phyloP scores from a whole-genome alignment of 1,284 basidiomycete species.

The Rhodotorula sp. region DNA sequence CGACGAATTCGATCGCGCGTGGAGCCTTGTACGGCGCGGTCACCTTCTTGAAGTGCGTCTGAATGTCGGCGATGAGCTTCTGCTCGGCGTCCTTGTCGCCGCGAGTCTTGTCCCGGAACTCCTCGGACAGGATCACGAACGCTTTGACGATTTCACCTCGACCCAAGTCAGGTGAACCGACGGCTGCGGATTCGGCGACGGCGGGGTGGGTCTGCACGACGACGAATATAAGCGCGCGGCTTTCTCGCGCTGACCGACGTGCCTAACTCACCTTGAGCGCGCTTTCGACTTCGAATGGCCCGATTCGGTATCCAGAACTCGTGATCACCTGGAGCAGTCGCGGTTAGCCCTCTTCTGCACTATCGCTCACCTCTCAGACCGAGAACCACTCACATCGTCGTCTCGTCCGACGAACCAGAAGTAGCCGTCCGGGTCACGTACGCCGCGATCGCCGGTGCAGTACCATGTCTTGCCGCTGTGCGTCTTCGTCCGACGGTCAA shows the following conservation, averaged over 20 bases:
- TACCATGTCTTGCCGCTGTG: constrained; percentile 37
- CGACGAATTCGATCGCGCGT: constrained; percentile 28
- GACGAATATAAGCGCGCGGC: neutral
- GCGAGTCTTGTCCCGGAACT: constrained; percentile 15
- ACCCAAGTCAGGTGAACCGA: constrained; percentile 31
- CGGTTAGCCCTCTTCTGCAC: too few species aligned
- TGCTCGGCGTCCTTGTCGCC: constrained; percentile 8
- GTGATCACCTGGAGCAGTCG: constrained; percentile 28
- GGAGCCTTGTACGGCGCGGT: constrained; percentile 40
- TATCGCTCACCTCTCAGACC: too few species aligned
- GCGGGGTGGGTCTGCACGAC: constrained; percentile 32
- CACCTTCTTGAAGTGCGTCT: constrained; percentile 16
- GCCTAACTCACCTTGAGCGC: constrained; percentile 26
- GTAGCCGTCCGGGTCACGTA: constrained; percentile 32
- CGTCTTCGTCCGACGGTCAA: constrained; percentile 28
- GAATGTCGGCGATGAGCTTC: constrained; percentile 27
- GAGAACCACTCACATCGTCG: constrained; percentile 26
- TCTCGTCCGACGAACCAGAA: constrained; percentile 36
- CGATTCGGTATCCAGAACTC: constrained; percentile 30
- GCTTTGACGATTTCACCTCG: constrained; percentile 40
- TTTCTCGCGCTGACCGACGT: neutral
- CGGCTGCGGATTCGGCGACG: constrained; percentile 37
- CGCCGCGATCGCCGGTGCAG: constrained; percentile 33
- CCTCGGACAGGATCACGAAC: constrained; percentile 28
- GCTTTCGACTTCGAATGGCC: constrained; percentile 39